phyloP scores from a whole-genome alignment of 306 rosid genomes.

The Prinsepia uniflora region DNA sequence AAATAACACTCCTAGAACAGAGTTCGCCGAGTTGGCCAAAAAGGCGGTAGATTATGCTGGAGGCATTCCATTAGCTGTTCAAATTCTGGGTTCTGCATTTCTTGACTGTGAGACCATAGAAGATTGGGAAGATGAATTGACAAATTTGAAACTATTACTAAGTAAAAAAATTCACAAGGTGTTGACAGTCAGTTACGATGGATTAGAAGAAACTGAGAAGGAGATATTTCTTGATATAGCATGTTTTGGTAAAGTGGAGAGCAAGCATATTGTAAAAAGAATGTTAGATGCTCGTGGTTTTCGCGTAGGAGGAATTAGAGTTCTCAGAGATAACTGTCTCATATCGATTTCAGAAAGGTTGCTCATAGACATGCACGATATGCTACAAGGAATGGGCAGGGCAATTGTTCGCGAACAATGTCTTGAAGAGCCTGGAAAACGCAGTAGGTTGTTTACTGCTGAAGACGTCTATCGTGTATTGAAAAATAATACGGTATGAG shows the following conservation, averaged over 20 bases:
- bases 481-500: constrained; percentile 12
- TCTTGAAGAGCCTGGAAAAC: background rate
- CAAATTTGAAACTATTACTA: background rate
- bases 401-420: constrained; percentile 23
- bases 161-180: background rate
- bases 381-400: constrained; percentile 34
- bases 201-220: constrained; percentile 19
- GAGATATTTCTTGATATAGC: constrained; percentile 26
- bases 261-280: background rate
- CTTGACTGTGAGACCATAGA: background rate
- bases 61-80: constrained; percentile 7
- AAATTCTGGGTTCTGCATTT: background rate
- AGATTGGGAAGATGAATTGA: background rate
- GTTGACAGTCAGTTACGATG: constrained; percentile 19
- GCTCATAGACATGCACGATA: background rate
- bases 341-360: constrained; percentile 3
- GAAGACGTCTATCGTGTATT: constrained; percentile 27
- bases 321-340: constrained; percentile 2
- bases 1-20: background rate
- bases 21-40: background rate
- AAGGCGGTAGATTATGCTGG: constrained; percentile 5
- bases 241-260: background rate
- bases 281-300: constrained; percentile 19
- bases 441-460: constrained; percentile 11
- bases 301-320: constrained; percentile 23